phyloP scores from a whole-genome alignment of 257 asterid species.

The Fraxinus quadrangulata region DNA sequence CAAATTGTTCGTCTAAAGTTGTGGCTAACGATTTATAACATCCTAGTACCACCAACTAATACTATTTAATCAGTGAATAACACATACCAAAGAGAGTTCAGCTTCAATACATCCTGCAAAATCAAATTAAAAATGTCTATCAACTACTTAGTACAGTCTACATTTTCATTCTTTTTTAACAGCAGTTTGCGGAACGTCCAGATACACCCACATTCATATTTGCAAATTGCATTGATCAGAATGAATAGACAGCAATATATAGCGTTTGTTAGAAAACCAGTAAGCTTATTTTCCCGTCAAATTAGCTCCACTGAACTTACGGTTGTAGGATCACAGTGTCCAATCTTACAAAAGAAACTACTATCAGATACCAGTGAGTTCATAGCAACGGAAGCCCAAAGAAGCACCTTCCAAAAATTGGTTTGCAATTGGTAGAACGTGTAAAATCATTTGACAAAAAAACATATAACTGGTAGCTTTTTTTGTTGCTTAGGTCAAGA shows the following conservation, averaged over 20 bases:
- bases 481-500: not conserved
- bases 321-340: not conserved
- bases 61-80: not conserved
- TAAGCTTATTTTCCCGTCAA: not conserved
- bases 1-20: not conserved
- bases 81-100: not conserved
- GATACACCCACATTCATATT: not conserved
- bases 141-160: not conserved
- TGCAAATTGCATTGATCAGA: not conserved
- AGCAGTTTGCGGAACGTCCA: not conserved
- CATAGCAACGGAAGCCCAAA: slow-evolving; percentile 8
- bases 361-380: not conserved
- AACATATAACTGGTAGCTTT: not conserved
- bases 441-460: not conserved
- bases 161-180: not conserved
- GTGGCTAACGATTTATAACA: not conserved
- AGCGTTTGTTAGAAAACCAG: not conserved
- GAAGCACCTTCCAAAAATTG: not conserved
- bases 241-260: not conserved
- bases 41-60: not conserved
- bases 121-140: not conserved
- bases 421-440: slow-evolving; percentile 10
- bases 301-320: not conserved
- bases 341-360: not conserved
- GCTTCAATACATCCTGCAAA: not conserved